Evolutionary conservation across 805 yeast genomes (phyloP), one percentile per base, ranked within the genome.

Genomic region (Candida tibetensis): DNA sequence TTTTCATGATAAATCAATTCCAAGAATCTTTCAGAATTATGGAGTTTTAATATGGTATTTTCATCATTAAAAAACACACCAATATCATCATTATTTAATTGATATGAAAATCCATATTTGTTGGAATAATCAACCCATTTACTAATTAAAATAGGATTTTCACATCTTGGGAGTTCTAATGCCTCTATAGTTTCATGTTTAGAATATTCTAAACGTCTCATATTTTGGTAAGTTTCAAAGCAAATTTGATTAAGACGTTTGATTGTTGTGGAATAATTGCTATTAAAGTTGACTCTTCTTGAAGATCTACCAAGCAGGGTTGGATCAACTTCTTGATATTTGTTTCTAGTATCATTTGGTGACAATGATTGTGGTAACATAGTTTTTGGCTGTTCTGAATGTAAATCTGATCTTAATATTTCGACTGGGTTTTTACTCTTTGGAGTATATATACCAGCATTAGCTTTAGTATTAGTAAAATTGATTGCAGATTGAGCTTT

Each of bases 41-140:
- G 73, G 51, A 82, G 69, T 60, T 87, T 82, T 42, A 91, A 72
- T 49, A 93, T 78, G 3, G 95, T 83, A 40, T 85, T 81, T 14
- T 86, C 85, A 52, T 87, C 91, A 49, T 87, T 86, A 66, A 90
- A 91, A 41, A 85, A 69, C 10, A 90, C 96, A 15, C 97, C 98
- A 48, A 88, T 85, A 47, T 85, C 85, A 42, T 91, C 93, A 32
- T 89, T 85, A 15, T 91, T 85, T 40, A 93, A 67, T 57, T 93
- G 96, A 60, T 91, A 93, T 4, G 96, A 86, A 56, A 93, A 82
- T 1, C 99, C 99, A 62, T 91, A 95, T 60, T 85, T 88, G 65
- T 90, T 89, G 18, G 96, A 85, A 59, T 91, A 93, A 59, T 93
- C 99, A 19, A 95, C 98, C 99, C 99, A 93, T 58, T 91, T 90